Conservation (phyloP, 2,329 filamentous ascomycete species). For the Sordariomycetes sp. region DNA sequence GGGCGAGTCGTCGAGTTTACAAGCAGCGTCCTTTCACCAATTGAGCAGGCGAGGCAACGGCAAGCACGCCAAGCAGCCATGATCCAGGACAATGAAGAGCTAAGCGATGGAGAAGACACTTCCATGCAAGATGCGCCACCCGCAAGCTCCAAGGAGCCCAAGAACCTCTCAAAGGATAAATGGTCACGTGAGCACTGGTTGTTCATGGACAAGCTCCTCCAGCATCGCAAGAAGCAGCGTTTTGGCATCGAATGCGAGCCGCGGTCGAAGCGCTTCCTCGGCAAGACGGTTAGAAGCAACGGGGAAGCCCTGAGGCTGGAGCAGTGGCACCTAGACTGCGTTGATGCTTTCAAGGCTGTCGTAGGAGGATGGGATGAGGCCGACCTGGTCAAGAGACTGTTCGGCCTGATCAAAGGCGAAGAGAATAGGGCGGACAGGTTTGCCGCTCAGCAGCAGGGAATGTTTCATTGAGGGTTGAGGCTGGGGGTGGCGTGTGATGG, state of each 20-base stretch:
- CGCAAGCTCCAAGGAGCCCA: constrained; percentile 4
- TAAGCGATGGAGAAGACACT: too few relatives aligned
- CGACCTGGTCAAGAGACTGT: constrained; percentile 41
- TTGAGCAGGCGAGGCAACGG: constrained; percentile 27
- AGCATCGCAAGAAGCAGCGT: constrained; percentile 33
- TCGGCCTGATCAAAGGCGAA: constrained; percentile 42
- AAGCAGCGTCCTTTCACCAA: constrained; percentile 37
- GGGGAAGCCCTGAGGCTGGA: constrained; percentile 38
- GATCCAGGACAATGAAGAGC: too few relatives aligned
- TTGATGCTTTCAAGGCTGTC: constrained; percentile 41
- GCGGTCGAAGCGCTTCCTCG: constrained; percentile 25
- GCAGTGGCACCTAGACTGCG: constrained; percentile 48
- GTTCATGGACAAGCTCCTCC: constrained; percentile 40
- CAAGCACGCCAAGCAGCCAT: too few relatives aligned
- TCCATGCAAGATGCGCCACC: constrained; percentile 16
- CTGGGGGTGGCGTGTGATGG: too few relatives aligned
- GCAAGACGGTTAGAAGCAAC: constrained; percentile 37
- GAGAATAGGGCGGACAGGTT: constrained; percentile 17
- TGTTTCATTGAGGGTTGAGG: neutral
- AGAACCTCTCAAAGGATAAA: constrained; percentile 26
- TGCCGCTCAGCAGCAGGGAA: too few relatives aligned
- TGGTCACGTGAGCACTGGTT: constrained; percentile 47
- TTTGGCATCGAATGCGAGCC: constrained; percentile 18
- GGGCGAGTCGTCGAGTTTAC: constrained; percentile 51
- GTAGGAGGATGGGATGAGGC: constrained; percentile 41